These are phyloP conservation scores for Trichosanthes cucumerina DNA, from an alignment of 306 rosid species.

Conservation along the genomic window DNA sequence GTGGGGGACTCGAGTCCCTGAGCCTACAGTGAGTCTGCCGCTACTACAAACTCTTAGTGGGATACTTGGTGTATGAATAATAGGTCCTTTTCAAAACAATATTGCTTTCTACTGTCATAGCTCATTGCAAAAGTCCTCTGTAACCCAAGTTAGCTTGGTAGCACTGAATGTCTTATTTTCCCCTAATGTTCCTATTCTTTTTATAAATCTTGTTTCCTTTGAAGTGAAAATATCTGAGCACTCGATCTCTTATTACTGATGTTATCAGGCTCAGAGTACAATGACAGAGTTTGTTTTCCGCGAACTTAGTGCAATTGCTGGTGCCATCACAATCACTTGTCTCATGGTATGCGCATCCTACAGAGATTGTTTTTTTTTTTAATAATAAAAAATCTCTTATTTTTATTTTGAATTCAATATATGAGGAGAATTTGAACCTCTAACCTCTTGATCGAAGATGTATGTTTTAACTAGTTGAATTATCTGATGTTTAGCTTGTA, in stretches of 20 bases:
- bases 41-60: background rate
- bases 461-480: background rate
- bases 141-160: background rate
- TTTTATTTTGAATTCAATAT: background rate
- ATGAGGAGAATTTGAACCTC: background rate
- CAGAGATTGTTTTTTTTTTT: background rate
- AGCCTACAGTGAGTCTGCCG: background rate
- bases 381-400: background rate
- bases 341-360: slow-evolving; percentile 55
- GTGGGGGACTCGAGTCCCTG: background rate
- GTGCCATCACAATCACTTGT: slow-evolving; percentile 81
- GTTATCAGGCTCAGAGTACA: slow-evolving; percentile 51
- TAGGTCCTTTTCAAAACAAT: background rate
- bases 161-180: background rate
- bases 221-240: background rate
- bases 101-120: background rate
- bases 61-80: background rate
- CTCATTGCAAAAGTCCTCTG: background rate
- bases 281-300: slow-evolving; percentile 47
- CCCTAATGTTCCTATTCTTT: background rate
- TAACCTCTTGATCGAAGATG: background rate
- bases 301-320: slow-evolving; percentile 72
- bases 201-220: background rate
- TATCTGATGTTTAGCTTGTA: too few species aligned
- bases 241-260: slow-evolving; percentile 3